Percentiles rank a stretch among this genome's conserved stretches.
Conservation (phyloP, 2,329 filamentous ascomycete genomes). For the Tympanopsis confertula region DNA sequence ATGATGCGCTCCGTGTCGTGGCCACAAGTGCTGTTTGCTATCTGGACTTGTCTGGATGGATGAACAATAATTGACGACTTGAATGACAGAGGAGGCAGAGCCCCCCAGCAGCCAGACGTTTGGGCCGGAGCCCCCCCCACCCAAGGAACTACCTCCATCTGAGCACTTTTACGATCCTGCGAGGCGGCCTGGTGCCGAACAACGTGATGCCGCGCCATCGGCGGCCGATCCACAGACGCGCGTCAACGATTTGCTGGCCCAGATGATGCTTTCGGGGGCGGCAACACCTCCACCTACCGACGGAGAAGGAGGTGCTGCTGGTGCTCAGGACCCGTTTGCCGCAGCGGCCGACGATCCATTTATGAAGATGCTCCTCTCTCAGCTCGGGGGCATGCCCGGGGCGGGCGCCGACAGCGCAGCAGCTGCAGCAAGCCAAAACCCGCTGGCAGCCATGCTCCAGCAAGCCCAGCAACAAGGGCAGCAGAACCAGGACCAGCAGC, state of each 20-base stretch:
- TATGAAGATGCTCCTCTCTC: not conserved
- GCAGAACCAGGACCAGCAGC: conserved; percentile 10
- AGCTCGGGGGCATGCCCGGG: not conserved
- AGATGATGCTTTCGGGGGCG: not conserved
- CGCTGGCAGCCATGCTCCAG: not conserved
- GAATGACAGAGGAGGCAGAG: not conserved
- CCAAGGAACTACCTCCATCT: too few species aligned
- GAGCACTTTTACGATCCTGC: too few species aligned
- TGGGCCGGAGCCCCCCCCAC: too few species aligned
- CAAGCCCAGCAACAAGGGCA: conserved; percentile 14
- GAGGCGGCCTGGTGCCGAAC: too few species aligned
- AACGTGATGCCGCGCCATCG: not conserved
- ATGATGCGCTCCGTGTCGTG: conserved; percentile 17
- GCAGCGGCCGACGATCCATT: not conserved
- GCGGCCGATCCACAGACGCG: too few species aligned
- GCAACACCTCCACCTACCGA: too few species aligned
- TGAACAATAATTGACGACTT: not conserved
- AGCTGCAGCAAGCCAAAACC: not conserved
- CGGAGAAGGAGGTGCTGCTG: too few species aligned
- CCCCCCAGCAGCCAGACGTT: too few species aligned
- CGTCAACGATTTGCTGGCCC: not conserved
- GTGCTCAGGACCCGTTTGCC: too few species aligned
- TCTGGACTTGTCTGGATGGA: not conserved
- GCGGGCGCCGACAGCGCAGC: not conserved
- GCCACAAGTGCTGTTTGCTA: conserved; percentile 6